phyloP scores from a whole-genome alignment of 73 alveolate genomes.

The Loxodes magnus region DNA sequence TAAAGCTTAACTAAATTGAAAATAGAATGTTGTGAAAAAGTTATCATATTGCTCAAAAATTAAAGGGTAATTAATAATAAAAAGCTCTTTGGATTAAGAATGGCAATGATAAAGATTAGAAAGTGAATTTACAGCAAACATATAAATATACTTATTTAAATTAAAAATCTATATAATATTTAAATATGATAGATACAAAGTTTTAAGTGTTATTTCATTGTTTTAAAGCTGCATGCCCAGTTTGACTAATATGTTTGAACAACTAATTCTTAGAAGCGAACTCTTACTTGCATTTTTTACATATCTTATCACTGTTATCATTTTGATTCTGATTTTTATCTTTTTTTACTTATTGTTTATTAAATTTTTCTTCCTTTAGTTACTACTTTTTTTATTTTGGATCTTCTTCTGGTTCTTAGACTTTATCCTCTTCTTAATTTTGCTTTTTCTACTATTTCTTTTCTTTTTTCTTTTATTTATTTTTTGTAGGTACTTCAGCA shows the following conservation, averaged over 20 bases:
- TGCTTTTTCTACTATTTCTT: not conserved
- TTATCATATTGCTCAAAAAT: no score
- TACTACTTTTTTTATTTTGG: slow-evolving; percentile 2
- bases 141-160: no score
- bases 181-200: no score
- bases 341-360: slow-evolving; percentile 34
- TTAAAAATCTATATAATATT: no score
- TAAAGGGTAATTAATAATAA: no score
- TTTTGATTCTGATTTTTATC: slow-evolving; percentile 31
- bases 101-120: no score
- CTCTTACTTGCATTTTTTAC: slow-evolving; percentile 36
- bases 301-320: slow-evolving; percentile 15
- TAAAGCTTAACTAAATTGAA: no score
- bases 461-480: slow-evolving; percentile 25
- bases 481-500: not conserved
- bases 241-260: slow-evolving; percentile 46
- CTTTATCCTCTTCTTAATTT: slow-evolving; percentile 11
- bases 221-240: slow-evolving; percentile 69
- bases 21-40: no score
- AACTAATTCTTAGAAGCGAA: slow-evolving; percentile 43
- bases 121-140: no score
- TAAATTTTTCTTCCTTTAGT: slow-evolving; percentile 19
- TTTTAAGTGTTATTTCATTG: no score
- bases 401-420: not conserved
- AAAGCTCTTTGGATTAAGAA: no score